Conservation (phyloP, 768 basidiomycete species). For the Hortiboletus flavorubellus region DNA sequence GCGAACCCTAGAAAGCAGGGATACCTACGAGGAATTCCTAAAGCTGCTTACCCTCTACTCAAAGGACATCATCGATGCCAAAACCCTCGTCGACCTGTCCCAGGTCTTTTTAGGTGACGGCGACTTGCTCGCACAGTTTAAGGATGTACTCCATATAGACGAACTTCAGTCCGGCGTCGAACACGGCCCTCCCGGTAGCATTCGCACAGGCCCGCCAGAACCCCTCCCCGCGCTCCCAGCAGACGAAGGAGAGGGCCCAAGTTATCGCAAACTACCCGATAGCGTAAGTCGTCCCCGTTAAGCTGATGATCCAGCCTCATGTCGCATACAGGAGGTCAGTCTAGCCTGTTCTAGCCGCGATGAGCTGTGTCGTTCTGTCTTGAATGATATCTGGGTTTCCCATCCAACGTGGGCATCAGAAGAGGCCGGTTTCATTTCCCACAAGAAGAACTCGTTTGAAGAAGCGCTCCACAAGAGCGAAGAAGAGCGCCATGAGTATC, state of each 20-base stretch:
- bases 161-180: conserved; percentile 57
- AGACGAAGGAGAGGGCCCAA: conserved; percentile 87
- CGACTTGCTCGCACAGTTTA: conserved; percentile 80
- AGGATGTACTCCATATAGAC: conserved; percentile 80
- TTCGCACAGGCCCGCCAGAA: conserved; percentile 73
- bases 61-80: conserved; percentile 86
- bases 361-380: conserved; percentile 89
- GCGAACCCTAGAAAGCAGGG: conserved; percentile 68
- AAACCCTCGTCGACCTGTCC: conserved; percentile 78
- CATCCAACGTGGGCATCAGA: conserved; percentile 99
- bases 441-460: conserved; percentile 96
- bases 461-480: conserved; percentile 96
- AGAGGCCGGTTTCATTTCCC: conserved; percentile 88
- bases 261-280: conserved; percentile 86
- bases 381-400: conserved; percentile 98
- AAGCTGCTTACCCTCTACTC: conserved; percentile 90
- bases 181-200: conserved; percentile 73
- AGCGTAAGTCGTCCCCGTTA: conserved; percentile 55
- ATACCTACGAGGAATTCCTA: conserved; percentile 89
- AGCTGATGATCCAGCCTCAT: not conserved
- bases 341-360: conserved; percentile 94
- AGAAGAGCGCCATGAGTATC: conserved; percentile 97
- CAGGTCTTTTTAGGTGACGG: conserved; percentile 78
- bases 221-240: conserved; percentile 74
- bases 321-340: conserved; percentile 64